Evolutionary conservation across 495 filamentous ascomycete genomes (phyloP), one percentile per base, ranked within the genome.

Genomic region (Apodospora peruviana): DNA sequence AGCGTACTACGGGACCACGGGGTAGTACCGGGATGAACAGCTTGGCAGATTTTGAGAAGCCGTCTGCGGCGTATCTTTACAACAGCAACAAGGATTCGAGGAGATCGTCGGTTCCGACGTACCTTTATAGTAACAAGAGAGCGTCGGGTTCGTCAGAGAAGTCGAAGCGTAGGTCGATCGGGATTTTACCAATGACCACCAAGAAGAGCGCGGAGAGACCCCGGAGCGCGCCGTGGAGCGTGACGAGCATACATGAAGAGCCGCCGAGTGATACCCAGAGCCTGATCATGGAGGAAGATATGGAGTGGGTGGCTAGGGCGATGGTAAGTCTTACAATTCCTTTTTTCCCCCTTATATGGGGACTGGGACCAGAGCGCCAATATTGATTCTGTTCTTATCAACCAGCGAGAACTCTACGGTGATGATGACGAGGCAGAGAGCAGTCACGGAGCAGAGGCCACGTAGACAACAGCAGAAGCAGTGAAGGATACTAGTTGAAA

Each of bases 251-350:
- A 8, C 5, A 9, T 38, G 36, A 2, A 24, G 39, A 8, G 42
- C 19, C 23, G 36, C 11, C 38, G 18, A 41, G 37, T 16, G 47
- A 49, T 12, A 23, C 12, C 24, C 23, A 39, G 17, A 48, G 17
- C 5, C 10, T 41, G 7, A 44, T 11, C 19, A 21, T 21, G 3
- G 50, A 53, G 7, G 50, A 42, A 8, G 56, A 61, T 23, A 14
- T 55, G 48, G 55, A 55, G 29, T 64, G 61, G 61, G 59, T 64
- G 59, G 48, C 51, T 18, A 52, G 43, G 43, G 59, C 59, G 2
- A 52, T 64, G 58, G 52, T 57, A 38, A 29, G 56, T 49, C n/a
- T 34, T 25, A n/a, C n/a, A 4, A 22, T 22, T 36, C 32, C 12
- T 17, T 5, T 7, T 20, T n/a, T 43, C 32, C 32, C 19, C 40